These are phyloP conservation scores for Prototheca wickerhamii DNA, from an alignment of 163 green algal species.

Conservation along the genomic window DNA sequence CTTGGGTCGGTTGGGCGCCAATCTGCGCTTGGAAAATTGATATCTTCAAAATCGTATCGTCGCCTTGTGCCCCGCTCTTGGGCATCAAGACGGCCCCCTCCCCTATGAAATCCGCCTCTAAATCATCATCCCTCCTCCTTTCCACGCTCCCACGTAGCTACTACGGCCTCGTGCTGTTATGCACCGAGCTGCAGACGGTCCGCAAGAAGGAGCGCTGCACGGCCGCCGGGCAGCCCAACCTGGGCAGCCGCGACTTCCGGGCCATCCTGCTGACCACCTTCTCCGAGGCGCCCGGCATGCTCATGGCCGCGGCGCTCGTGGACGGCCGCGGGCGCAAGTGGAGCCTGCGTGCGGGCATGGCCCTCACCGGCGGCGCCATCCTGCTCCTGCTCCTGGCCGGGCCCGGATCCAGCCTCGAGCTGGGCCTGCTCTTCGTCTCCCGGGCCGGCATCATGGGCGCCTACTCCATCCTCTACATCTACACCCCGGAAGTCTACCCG, in stretches of 20 bases:
- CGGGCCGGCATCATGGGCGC: slow-evolving; percentile 46
- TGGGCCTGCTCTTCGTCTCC: slow-evolving; percentile 46
- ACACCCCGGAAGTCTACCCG: slow-evolving; percentile 70
- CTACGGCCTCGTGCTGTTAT: slow-evolving; percentile 72
- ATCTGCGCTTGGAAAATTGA: no score
- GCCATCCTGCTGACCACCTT: slow-evolving; percentile 5
- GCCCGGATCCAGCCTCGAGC: slow-evolving; percentile 7
- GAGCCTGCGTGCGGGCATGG: slow-evolving; percentile 27
- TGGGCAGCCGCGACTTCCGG: slow-evolving; percentile 16
- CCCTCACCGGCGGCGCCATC: slow-evolving; percentile 16
- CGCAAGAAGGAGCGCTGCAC: slow-evolving; percentile 17
- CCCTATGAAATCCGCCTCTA: no score
- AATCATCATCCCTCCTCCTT: no score
- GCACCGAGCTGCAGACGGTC: slow-evolving; percentile 44
- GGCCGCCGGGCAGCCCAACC: slow-evolving; percentile 8
- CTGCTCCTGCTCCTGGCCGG: slow-evolving; percentile 13
- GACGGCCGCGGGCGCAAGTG: slow-evolving; percentile 27
- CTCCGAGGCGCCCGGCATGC: slow-evolving; percentile 23
- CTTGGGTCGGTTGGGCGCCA: no score
- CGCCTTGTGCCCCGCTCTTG: no score
- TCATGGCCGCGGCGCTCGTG: slow-evolving; percentile 15
- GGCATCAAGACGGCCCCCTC: no score
- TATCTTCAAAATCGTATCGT: no score
- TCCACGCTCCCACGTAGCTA: slow-evolving; percentile 50
- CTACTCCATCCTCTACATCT: slow-evolving; percentile 62